Conservation (phyloP, 2,329 filamentous ascomycete species). For the Paracoccidioides lutzii region DNA sequence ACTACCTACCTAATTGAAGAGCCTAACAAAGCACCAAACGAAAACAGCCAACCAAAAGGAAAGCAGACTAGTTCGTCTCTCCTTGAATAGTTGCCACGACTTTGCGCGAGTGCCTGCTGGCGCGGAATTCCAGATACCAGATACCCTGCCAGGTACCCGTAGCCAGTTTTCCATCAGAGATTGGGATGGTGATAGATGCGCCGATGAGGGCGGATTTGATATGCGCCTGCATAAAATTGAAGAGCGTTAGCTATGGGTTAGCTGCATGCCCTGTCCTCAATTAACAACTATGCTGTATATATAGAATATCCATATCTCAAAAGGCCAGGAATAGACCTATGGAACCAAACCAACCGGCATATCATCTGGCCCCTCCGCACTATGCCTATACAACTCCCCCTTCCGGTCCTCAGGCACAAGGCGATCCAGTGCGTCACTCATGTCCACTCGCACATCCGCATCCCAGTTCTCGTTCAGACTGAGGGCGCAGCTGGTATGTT, state of each 20-base stretch:
- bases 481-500: slow-evolving; percentile 87
- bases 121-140: slow-evolving; percentile 87
- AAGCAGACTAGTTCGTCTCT: slow-evolving; percentile 42
- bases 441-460: slow-evolving; percentile 73
- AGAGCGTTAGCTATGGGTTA: neutral
- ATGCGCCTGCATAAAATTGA: slow-evolving; percentile 49
- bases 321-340: neutral
- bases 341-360: slow-evolving; percentile 58
- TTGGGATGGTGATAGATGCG: slow-evolving; percentile 80
- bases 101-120: slow-evolving; percentile 59
- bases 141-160: slow-evolving; percentile 58
- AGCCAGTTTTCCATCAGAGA: slow-evolving; percentile 67
- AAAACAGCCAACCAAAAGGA: neutral
- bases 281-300: neutral
- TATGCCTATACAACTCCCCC: slow-evolving; percentile 69
- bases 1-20: neutral
- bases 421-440: slow-evolving; percentile 85
- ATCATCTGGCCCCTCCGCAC: slow-evolving; percentile 77
- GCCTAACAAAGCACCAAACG: neutral
- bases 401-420: slow-evolving; percentile 73
- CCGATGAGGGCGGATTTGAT: slow-evolving; percentile 85
- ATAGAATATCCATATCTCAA: neutral
- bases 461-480: slow-evolving; percentile 90
- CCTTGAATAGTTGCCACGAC: slow-evolving; percentile 92
- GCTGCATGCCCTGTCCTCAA: too few species aligned